These are phyloP conservation scores for Fusarium illudens DNA, from an alignment of 2,329 filamentous ascomycete genomes.

Conservation along the genomic window DNA sequence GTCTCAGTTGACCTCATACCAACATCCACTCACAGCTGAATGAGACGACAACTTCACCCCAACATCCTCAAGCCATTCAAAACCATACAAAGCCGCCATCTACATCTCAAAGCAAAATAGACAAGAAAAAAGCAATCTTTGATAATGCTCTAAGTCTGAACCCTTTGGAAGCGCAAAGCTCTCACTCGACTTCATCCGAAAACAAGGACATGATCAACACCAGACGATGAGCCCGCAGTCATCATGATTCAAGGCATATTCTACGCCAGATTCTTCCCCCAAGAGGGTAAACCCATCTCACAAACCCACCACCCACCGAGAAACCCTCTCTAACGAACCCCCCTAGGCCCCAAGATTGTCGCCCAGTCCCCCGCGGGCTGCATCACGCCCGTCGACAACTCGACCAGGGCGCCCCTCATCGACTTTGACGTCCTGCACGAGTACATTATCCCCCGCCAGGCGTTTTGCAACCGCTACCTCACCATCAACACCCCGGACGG, in stretches of 20 bases:
- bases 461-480: constrained; percentile 92
- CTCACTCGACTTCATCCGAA: background rate
- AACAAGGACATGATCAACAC: constrained; percentile 8
- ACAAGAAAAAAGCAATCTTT: background rate
- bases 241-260: constrained; percentile 75
- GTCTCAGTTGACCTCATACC: background rate
- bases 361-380: constrained; percentile 70
- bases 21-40: background rate
- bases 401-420: constrained; percentile 68
- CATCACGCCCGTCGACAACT: constrained; percentile 58
- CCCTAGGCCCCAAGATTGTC: constrained; percentile 68
- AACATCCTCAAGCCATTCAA: background rate
- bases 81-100: background rate
- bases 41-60: constrained; percentile 1
- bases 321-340: background rate
- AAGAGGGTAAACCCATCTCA: constrained; percentile 61
- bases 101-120: background rate
- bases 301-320: background rate
- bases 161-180: background rate
- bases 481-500: constrained; percentile 76
- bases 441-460: constrained; percentile 93
- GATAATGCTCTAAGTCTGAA: background rate
- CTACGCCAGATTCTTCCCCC: constrained; percentile 73
- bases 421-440: constrained; percentile 87
- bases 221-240: constrained; percentile 24